phyloP scores from a whole-genome alignment of 1,284 basidiomycete genomes.

The Coriolopsis trogii region DNA sequence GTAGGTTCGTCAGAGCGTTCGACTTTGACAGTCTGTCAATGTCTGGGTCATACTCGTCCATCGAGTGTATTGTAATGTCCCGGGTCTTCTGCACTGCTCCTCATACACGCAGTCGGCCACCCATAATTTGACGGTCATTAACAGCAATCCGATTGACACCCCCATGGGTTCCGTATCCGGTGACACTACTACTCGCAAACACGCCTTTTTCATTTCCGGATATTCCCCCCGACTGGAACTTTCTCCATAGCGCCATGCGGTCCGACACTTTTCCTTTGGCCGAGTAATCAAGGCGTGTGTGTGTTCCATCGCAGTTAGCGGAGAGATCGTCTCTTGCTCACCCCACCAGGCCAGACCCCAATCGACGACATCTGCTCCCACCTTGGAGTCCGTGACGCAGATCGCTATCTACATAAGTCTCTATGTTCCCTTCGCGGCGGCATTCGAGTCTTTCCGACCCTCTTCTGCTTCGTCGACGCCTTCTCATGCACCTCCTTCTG shows the following conservation, averaged over 20 bases:
- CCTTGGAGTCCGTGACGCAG: constrained; percentile 4
- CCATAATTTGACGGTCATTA: not conserved
- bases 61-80: not conserved
- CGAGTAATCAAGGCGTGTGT: not conserved
- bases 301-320: constrained; percentile 10
- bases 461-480: constrained; percentile 7
- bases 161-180: constrained; percentile 7
- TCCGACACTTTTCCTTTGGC: constrained; percentile 10
- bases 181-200: constrained; percentile 11
- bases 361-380: not conserved
- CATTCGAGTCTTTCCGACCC: not conserved
- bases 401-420: constrained; percentile 17
- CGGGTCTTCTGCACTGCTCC: not conserved
- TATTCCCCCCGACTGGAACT: constrained; percentile 15
- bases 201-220: constrained; percentile 25
- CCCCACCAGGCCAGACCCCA: constrained; percentile 12
- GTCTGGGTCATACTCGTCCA: not conserved
- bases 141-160: constrained; percentile 12
- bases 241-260: constrained; percentile 13
- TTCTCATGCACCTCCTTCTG: constrained; percentile 14
- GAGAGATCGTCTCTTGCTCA: constrained; percentile 15
- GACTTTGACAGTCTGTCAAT: not conserved
- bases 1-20: too few species aligned
- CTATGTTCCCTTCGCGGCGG: constrained; percentile 10
- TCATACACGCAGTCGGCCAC: not conserved